Base-by-base conservation (phyloP, 2,329 filamentous ascomycete genomes). In the Venturia asperata region DNA sequence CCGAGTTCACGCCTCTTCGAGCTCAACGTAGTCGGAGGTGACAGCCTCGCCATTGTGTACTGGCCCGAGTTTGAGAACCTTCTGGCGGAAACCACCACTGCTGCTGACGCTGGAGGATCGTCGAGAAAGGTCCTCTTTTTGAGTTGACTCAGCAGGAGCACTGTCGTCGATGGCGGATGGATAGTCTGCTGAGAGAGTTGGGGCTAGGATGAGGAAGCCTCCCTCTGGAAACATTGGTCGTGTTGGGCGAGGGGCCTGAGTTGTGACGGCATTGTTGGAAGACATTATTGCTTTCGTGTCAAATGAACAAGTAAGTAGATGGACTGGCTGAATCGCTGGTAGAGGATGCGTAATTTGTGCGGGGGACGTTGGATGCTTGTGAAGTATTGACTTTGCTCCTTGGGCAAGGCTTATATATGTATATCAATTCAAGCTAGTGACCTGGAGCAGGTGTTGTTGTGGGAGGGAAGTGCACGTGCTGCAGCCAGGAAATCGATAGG, bases 11-110 rank as follows among this genome's bases (percentile, higher is more conserved):
- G 62, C 52, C 42, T 65, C 55, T 10, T 62, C 64, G 17, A 62
- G 11, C 37, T 65, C 64, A n/a, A 65, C 64, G 64, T 58, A 86
- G 77, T 87, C 84, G 58, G 77, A 79, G 77, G 83, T 80, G 77
- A 83, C 77, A 65, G 82, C 82, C 67, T 79, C 84, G 69, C 85
- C 85, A 75, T 80, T 86, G 80, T 87, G 83, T 66, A 87, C 84
- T 42, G 85, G 85, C 30, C 83, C 83, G 66, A 88, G 83, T 79
- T 86, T 87, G 69, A 88, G 81, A 74, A 87, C 83, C 66, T 80
- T 79, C 15, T 27, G 63, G 11, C 60, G 41, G 42, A 65, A 63
- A 69, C 77, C 76, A 67, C 77, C 73, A 68, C 70, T 30, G 65
- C 10, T 63, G 45, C 69, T 68, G 65, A 70, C 72, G 71, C 74